A percentile compares a stretch with the other conserved stretches of the same genome.
These are phyloP conservation scores for Scheffersomyces quercinus DNA, from an alignment of 1,139 yeast genomes.

Conservation along the genomic window DNA sequence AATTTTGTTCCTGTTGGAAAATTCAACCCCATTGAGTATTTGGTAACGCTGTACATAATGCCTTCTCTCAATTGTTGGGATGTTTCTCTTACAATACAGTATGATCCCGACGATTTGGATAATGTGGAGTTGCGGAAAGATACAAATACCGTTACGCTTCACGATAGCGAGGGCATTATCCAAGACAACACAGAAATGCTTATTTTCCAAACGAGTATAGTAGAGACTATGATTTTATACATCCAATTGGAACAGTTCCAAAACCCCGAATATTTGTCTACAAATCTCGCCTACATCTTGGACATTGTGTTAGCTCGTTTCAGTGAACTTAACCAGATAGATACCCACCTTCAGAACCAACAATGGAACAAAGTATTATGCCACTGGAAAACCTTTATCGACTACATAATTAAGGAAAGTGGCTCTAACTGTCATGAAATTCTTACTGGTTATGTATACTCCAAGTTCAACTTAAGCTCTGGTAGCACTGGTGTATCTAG, in stretches of 20 bases:
- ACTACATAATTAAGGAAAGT: conserved; percentile 37
- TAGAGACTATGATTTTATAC: conserved; percentile 38
- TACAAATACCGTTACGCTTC: conserved; percentile 20
- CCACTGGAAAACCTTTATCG: conserved; percentile 34
- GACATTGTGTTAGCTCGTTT: conserved; percentile 36
- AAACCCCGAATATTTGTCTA: conserved; percentile 36
- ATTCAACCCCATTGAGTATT: conserved; percentile 37
- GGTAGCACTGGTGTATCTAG: background rate
- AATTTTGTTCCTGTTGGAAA: conserved; percentile 44
- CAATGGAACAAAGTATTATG: conserved; percentile 33
- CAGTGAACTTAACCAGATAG: conserved; percentile 19
- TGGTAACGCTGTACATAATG: conserved; percentile 30
- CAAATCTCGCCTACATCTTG: conserved; percentile 28
- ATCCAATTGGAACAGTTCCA: conserved; percentile 47
- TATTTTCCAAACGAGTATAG: conserved; percentile 33
- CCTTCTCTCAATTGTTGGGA: conserved; percentile 28
- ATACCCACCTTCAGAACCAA: conserved; percentile 33
- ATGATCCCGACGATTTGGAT: conserved; percentile 19
- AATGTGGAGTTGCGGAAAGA: conserved; percentile 20
- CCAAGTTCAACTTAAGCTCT: conserved; percentile 24
- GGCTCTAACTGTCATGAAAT: conserved; percentile 44
- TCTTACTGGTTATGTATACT: conserved; percentile 31
- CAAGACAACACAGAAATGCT: conserved; percentile 19
- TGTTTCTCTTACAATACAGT: conserved; percentile 15
- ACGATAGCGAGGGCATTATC: conserved; percentile 30